These are phyloP conservation scores for Blastocystis sp. DNA, from an alignment of 352 stramenopile genomes.

Conservation along the genomic window DNA sequence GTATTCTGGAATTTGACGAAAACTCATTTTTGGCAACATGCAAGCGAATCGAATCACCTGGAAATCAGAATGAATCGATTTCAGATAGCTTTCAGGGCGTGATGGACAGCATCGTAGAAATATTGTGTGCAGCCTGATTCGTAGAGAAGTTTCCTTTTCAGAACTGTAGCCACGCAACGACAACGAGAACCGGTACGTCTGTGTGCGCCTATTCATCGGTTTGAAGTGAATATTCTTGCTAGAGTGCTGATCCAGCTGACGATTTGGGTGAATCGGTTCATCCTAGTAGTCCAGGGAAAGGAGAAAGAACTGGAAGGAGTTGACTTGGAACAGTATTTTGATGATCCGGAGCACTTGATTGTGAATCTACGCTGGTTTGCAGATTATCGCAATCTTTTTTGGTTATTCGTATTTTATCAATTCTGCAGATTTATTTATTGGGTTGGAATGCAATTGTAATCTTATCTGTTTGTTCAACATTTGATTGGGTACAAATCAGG, in stretches of 20 bases:
- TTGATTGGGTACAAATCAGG: background rate
- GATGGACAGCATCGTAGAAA: background rate
- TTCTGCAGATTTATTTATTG: constrained; percentile 17
- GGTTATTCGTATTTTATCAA: background rate
- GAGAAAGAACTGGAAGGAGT: background rate
- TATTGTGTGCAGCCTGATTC: background rate
- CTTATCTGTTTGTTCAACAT: constrained; percentile 12
- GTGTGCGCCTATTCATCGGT: background rate
- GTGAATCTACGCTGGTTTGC: constrained; percentile 19
- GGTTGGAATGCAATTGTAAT: constrained; percentile 30
- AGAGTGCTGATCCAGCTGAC: background rate
- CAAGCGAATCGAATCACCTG: background rate
- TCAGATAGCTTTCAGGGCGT: background rate
- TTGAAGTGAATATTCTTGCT: background rate
- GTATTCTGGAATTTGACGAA: background rate
- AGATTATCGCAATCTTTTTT: background rate
- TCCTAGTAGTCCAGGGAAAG: background rate
- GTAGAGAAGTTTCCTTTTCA: constrained; percentile 16
- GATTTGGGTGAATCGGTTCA: background rate
- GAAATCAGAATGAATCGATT: background rate
- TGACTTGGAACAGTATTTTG: constrained; percentile 38
- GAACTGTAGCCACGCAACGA: background rate
- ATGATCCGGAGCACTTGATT: background rate
- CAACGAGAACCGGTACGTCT: background rate
- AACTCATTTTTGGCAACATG: background rate